These are phyloP conservation scores for Clitopilus passeckerianus DNA, from an alignment of 768 basidiomycete species.

Conservation along the genomic window DNA sequence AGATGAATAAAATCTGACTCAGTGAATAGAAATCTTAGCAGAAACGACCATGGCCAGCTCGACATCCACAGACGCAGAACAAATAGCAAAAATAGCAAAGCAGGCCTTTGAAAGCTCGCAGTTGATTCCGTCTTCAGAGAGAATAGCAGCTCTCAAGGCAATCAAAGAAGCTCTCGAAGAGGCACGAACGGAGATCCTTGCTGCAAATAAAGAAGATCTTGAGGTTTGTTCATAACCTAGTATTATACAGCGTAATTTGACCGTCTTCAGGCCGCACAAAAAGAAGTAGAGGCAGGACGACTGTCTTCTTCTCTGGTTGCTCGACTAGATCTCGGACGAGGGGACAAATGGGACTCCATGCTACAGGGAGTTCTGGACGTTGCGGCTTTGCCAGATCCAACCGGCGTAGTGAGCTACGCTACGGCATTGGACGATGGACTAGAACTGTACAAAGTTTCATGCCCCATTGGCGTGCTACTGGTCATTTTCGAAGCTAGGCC, in stretches of 20 bases:
- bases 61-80: conserved; percentile 28
- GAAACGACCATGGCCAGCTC: background rate
- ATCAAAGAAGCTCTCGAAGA: conserved; percentile 65
- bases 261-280: conserved; percentile 59
- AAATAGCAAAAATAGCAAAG: conserved; percentile 77
- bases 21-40: background rate
- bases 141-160: conserved; percentile 64
- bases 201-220: conserved; percentile 80
- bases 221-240: conserved; percentile 37
- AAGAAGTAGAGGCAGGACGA: conserved; percentile 75
- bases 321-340: conserved; percentile 71
- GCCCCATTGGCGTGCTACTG: conserved; percentile 92
- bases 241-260: background rate
- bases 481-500: conserved; percentile 98
- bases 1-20: background rate
- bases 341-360: conserved; percentile 95
- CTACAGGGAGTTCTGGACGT: conserved; percentile 87
- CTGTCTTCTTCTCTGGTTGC: conserved; percentile 84
- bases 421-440: conserved; percentile 83
- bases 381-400: conserved; percentile 80
- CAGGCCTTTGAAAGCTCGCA: conserved; percentile 85
- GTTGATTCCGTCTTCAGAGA: conserved; percentile 61
- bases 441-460: conserved; percentile 90
- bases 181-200: conserved; percentile 64
- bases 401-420: conserved; percentile 82